Percentiles rank a stretch among this genome's conserved stretches.
Conservation (phyloP, 2,329 filamentous ascomycete species). For the Trichoderma oligosporum region DNA sequence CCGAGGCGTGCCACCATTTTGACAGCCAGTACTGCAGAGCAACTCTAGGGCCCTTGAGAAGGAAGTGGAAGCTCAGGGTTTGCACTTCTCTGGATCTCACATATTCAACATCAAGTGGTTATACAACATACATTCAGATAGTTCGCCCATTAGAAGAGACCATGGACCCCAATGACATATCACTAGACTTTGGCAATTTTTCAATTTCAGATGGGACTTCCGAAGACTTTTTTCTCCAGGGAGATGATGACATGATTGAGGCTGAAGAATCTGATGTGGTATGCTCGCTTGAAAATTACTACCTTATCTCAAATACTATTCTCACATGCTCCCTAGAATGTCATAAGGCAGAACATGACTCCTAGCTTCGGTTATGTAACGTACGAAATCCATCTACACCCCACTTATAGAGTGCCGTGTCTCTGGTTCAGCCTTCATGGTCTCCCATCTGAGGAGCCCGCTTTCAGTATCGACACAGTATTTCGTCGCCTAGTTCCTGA, state of each 20-base stretch:
- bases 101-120: slow-evolving; percentile 41
- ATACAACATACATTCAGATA: slow-evolving; percentile 54
- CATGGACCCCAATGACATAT: slow-evolving; percentile 44
- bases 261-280: slow-evolving; percentile 53
- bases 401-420: slow-evolving; percentile 70
- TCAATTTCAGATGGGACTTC: slow-evolving; percentile 37
- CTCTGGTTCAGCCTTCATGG: slow-evolving; percentile 69
- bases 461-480: slow-evolving; percentile 63
- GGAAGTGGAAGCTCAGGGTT: slow-evolving; percentile 52
- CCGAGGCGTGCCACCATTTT: slow-evolving; percentile 59
- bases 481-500: slow-evolving; percentile 68
- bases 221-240: slow-evolving; percentile 25
- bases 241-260: slow-evolving; percentile 47
- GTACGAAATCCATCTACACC: slow-evolving; percentile 73
- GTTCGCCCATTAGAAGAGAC: slow-evolving; percentile 48
- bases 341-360: slow-evolving; percentile 33
- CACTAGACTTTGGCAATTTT: slow-evolving; percentile 44
- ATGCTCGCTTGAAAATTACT: slow-evolving; percentile 21
- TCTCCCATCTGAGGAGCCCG: slow-evolving; percentile 51
- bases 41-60: slow-evolving; percentile 52
- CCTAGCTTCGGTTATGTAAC: slow-evolving; percentile 49
- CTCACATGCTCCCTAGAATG: slow-evolving; percentile 37
- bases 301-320: slow-evolving; percentile 1
- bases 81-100: slow-evolving; percentile 49
- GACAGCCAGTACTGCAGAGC: slow-evolving; percentile 57